Evolutionary conservation across 2,329 filamentous ascomycete species (phyloP), one percentile per base, ranked within the genome.

Genomic region (Cylindrodendrum hubeiense): DNA sequence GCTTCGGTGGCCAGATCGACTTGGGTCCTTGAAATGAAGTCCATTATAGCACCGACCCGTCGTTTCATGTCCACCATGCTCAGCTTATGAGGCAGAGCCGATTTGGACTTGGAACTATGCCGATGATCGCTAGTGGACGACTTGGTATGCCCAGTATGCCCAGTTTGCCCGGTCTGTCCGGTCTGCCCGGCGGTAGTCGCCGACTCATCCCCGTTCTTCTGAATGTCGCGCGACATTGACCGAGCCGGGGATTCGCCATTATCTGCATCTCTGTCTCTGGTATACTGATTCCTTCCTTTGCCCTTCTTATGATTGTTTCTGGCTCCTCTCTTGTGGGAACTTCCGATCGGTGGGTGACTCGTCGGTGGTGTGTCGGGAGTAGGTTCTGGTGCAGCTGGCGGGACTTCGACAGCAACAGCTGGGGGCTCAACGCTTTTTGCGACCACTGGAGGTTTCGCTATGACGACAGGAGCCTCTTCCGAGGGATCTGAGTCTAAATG

Each of bases 11-110:
- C 94, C 80, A 97, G 87, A 75, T 98, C 95, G 7, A 97, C 86
- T 78, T 98, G 94, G 62, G 94, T 95, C 70, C 93, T 90, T 4
- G 92, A 91, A 68, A 98, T 97, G 75, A 95, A 98, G 71, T 96
- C 94, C 64, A 97, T 86, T 76, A 98, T 97, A 21, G 89, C 92
- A 4, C 92, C 89, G 6, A 95, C 93, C 10, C 94, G 91, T 69
- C 93, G 89, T 80, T 93, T 93, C 89, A 97, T 94, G 76, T 97
- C 94, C 65, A 91, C 91, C 90, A 97, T 93, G 28, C 90, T 95
- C 62, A 94, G 88, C 77, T 93, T 94, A 70, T 87, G 90, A 78
- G 86, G 87, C 53, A 84, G 83, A 62, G 82, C 72, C 3, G 74
- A 79, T 72, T 87, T 87, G 33, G 82, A 80, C 73, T 88, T 89